Percentiles rank a stretch among this genome's conserved stretches.
Evolutionary conservation across 75 land plant species (phyloP).

Genomic region (Pseudotsuga menziesii): DNA sequence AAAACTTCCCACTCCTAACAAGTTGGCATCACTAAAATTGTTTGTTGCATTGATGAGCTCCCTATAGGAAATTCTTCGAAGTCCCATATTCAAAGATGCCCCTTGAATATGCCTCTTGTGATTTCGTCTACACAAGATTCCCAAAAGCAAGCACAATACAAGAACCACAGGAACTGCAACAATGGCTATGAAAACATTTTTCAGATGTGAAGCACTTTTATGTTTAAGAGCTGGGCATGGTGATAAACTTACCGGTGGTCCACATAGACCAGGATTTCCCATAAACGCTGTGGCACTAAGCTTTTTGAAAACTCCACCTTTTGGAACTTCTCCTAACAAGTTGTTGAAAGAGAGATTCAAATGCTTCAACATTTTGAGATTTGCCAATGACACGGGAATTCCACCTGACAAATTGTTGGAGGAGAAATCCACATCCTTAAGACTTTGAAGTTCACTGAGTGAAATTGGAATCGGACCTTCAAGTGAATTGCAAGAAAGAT

Average conservation of each 20-base stretch:
- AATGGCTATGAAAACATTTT: background rate
- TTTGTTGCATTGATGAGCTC: no score
- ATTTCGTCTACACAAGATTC: background rate
- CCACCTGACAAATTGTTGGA: background rate
- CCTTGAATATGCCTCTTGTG: background rate
- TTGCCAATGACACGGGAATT: background rate
- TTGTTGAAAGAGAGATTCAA: constrained; percentile 62
- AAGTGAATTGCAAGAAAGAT: constrained; percentile 43
- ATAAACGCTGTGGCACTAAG: constrained; percentile 20
- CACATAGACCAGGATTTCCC: constrained; percentile 58
- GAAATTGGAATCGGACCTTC: constrained; percentile 45
- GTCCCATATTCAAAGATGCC: no score
- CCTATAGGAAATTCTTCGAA: no score
- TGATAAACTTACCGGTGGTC: constrained; percentile 16
- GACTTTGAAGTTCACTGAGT: background rate
- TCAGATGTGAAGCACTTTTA: background rate
- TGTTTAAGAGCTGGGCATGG: constrained; percentile 6
- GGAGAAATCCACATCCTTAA: background rate
- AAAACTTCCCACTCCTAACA: no score
- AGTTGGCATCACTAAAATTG: no score
- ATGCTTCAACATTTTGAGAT: constrained; percentile 19
- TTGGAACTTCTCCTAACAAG: constrained; percentile 45
- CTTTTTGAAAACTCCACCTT: constrained; percentile 25
- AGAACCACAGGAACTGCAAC: constrained; percentile 6
- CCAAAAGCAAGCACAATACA: background rate